Evolutionary conservation across 2,329 filamentous ascomycete species (phyloP).

Genomic region (Ophiocordyceps unilateralis): DNA sequence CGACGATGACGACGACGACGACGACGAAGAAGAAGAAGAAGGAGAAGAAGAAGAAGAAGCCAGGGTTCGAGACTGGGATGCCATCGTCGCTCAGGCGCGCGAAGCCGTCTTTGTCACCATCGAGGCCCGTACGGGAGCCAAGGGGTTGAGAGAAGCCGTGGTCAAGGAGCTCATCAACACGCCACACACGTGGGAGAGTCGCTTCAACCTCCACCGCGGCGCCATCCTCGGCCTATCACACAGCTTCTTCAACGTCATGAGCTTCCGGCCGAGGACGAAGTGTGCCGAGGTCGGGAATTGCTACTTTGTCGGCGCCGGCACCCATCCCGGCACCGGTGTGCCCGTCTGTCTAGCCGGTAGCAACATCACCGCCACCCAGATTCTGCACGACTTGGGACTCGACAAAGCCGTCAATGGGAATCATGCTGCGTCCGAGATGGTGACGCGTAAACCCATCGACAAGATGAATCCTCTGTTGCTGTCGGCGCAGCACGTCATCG

Average conservation of each 20-base stretch:
- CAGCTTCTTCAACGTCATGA: constrained; percentile 56
- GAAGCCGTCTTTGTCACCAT: constrained; percentile 44
- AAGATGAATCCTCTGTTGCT: too few species aligned
- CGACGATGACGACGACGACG: constrained; percentile 16
- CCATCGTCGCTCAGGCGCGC: constrained; percentile 41
- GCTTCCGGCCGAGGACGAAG: constrained; percentile 44
- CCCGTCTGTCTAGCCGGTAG: constrained; percentile 56
- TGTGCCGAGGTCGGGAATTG: constrained; percentile 30
- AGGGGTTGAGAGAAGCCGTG: constrained; percentile 28
- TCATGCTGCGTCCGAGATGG: too few species aligned
- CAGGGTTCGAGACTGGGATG: constrained; percentile 47
- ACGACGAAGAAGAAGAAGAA: too few species aligned
- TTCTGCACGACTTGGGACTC: constrained; percentile 10
- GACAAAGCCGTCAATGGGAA: too few species aligned
- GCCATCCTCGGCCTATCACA: constrained; percentile 57
- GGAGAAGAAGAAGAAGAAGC: too few species aligned
- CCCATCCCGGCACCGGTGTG: constrained; percentile 61
- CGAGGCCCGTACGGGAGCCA: constrained; percentile 38
- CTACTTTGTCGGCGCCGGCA: constrained; percentile 61
- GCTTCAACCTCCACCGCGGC: constrained; percentile 60
- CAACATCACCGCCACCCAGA: constrained; percentile 35
- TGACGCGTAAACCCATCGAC: too few species aligned
- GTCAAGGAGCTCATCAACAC: constrained; percentile 48
- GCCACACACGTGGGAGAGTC: constrained; percentile 43
- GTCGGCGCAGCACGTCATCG: too few species aligned